These are phyloP conservation scores for Colletotrichum tanaceti DNA, from an alignment of 2,329 filamentous ascomycete genomes.

Conservation along the genomic window DNA sequence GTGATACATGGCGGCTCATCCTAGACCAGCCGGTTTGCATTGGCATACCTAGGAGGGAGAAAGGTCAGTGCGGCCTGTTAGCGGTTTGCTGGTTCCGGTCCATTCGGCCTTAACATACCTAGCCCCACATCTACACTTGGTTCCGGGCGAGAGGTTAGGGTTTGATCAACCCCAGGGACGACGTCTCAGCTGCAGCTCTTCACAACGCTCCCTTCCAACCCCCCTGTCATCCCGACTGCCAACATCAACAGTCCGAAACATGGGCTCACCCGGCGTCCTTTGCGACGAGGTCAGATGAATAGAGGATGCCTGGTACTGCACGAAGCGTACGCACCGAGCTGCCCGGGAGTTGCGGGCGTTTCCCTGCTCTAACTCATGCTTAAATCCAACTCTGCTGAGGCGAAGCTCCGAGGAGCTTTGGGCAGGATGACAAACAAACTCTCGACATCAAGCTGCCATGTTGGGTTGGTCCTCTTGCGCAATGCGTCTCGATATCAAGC, in stretches of 20 bases:
- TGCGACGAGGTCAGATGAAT: slow-evolving; percentile 27
- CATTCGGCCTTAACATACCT: slow-evolving; percentile 1
- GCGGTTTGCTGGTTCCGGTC: background rate
- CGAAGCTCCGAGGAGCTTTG: slow-evolving; percentile 16
- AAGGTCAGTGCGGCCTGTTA: slow-evolving; percentile 22
- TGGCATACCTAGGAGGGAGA: no score
- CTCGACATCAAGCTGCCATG: background rate
- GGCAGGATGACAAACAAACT: background rate
- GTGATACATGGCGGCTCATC: slow-evolving; percentile 35
- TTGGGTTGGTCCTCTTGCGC: background rate
- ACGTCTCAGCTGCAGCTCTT: slow-evolving; percentile 41
- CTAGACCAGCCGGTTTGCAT: slow-evolving; percentile 20
- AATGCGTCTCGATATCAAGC: background rate
- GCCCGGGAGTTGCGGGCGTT: slow-evolving; percentile 5
- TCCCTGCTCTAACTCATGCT: slow-evolving; percentile 14
- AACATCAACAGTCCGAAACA: slow-evolving; percentile 10
- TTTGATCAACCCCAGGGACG: slow-evolving; percentile 43
- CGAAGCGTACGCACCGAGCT: background rate
- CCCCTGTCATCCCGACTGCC: slow-evolving; percentile 32
- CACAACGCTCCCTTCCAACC: background rate
- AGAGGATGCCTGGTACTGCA: background rate
- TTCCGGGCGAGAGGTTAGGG: slow-evolving; percentile 31
- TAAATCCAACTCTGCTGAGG: slow-evolving; percentile 13
- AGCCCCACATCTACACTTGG: slow-evolving; percentile 11
- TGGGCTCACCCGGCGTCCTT: background rate